phyloP scores from a whole-genome alignment of 768 basidiomycete genomes.

The Tulasnella sp. region DNA sequence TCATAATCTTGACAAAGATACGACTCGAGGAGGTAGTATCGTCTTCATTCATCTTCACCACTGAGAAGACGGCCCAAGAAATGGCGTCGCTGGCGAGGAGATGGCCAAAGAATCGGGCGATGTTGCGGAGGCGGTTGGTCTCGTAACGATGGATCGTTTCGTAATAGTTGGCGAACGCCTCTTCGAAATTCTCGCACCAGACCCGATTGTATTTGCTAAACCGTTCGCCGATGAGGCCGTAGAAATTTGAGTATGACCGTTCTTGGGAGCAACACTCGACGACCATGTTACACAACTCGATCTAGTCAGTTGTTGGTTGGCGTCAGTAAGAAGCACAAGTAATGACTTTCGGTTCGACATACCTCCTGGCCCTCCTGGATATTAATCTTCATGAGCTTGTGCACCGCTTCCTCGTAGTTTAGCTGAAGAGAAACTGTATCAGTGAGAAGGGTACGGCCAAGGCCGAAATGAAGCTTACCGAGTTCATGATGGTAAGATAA shows the following conservation, averaged over 20 bases:
- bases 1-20: conserved; percentile 97
- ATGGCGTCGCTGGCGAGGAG: conserved; percentile 83
- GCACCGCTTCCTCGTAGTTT: conserved; percentile 98
- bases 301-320: conserved; percentile 54
- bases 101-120: conserved; percentile 96
- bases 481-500: conserved; percentile 99
- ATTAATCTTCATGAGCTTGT: conserved; percentile 94
- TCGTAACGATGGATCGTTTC: conserved; percentile 98
- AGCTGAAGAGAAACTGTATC: conserved; percentile 46
- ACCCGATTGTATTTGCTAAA: conserved; percentile 95
- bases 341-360: conserved; percentile 38
- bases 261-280: conserved; percentile 99
- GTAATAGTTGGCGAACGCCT: conserved; percentile 88
- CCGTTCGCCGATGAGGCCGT: conserved; percentile 93
- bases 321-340: conserved; percentile 15
- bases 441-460: neutral
- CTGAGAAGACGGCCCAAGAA: conserved; percentile 84
- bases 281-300: conserved; percentile 97
- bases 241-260: conserved; percentile 96
- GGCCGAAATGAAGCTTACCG: conserved; percentile 45
- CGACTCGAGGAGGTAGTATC: conserved; percentile 95
- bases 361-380: conserved; percentile 94
- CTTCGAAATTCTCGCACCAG: conserved; percentile 89
- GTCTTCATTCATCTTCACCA: conserved; percentile 93
- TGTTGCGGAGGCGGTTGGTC: conserved; percentile 96